Evolutionary conservation across 805 yeast genomes (phyloP).

Genomic region (Ogataea salicorniae): DNA sequence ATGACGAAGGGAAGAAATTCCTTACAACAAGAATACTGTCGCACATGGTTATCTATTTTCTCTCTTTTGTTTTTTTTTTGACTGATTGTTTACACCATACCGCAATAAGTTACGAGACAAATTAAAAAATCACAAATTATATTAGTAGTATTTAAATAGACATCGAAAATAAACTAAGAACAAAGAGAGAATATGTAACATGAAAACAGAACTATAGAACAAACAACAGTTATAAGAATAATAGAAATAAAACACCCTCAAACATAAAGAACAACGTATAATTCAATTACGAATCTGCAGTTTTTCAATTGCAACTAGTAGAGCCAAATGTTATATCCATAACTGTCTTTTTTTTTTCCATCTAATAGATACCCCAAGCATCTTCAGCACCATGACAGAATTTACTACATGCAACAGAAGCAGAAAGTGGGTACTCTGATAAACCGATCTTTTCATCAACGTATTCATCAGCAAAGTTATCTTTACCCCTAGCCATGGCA

Average conservation of each 20-base stretch:
- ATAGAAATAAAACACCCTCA: no score
- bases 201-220: no score
- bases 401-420: conserved; percentile 96
- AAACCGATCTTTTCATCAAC: conserved; percentile 96
- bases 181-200: no score
- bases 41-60: not conserved
- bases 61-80: no score
- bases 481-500: conserved; percentile 98
- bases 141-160: not conserved
- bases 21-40: not conserved
- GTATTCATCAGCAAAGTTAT: conserved; percentile 93
- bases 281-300: no score
- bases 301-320: no score
- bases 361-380: conserved; percentile 72
- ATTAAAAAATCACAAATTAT: not conserved
- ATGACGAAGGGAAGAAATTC: not conserved
- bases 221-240: no score
- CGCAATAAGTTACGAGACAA: not conserved
- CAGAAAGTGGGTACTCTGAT: conserved; percentile 91
- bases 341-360: no score
- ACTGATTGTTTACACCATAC: no score
- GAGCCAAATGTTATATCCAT: no score
- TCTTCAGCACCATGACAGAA: conserved; percentile 99
- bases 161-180: no score
- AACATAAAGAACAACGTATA: no score